Percentiles rank a stretch among this genome's conserved stretches.
These are phyloP conservation scores for Ophiocordyceps polyrhachis-furcata DNA, from an alignment of 2,329 filamentous ascomycete species.

Conservation along the genomic window DNA sequence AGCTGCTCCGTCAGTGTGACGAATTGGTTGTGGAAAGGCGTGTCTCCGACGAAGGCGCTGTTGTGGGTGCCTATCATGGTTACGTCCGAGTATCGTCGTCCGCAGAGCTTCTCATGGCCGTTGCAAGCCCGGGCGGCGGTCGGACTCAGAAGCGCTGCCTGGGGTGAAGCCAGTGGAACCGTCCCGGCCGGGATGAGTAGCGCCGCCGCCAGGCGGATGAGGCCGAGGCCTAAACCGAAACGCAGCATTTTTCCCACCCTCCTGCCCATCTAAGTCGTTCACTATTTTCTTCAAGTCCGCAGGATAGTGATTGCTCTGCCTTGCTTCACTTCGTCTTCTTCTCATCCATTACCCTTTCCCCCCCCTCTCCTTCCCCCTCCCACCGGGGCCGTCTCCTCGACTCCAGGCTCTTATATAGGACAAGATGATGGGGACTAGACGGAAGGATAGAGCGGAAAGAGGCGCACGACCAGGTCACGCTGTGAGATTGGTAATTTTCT, in stretches of 20 bases:
- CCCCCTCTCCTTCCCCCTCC: neutral
- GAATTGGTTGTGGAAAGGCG: slow-evolving; percentile 39
- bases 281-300: neutral
- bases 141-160: neutral
- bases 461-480: neutral
- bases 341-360: neutral
- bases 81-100: slow-evolving; percentile 37
- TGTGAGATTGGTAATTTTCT: neutral
- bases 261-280: neutral
- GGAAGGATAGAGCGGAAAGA: neutral
- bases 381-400: neutral
- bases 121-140: slow-evolving; percentile 27
- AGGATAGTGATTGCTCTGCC: neutral
- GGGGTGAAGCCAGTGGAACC: neutral
- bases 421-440: neutral
- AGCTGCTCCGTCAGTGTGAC: slow-evolving; percentile 39
- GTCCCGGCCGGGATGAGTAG: neutral
- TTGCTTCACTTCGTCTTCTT: neutral
- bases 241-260: neutral
- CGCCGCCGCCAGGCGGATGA: neutral
- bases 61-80: slow-evolving; percentile 48
- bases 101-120: slow-evolving; percentile 35
- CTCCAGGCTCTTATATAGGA: neutral
- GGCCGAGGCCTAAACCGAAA: neutral
- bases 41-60: slow-evolving; percentile 40